These are phyloP conservation scores for Phlebopus sp. DNA, from an alignment of 1,284 basidiomycete species.

Conservation along the genomic window DNA sequence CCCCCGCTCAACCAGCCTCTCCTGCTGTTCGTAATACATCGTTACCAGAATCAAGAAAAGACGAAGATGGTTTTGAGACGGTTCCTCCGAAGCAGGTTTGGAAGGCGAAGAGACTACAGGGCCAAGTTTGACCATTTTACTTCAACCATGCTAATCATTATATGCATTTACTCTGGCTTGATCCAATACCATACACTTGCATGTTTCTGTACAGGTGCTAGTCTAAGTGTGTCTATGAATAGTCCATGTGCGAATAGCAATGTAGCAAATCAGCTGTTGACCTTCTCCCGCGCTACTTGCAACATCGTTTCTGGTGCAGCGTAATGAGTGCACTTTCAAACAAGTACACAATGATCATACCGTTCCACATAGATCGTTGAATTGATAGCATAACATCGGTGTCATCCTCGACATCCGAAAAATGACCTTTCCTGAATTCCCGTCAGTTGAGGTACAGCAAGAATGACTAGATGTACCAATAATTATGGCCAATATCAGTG, in stretches of 20 bases:
- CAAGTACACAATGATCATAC: slow-evolving; percentile 35
- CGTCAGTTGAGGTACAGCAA: slow-evolving; percentile 4
- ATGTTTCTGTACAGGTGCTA: slow-evolving; percentile 12
- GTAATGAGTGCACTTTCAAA: neutral
- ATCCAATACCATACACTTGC: slow-evolving; percentile 13
- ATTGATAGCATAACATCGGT: slow-evolving; percentile 56
- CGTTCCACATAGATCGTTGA: slow-evolving; percentile 68
- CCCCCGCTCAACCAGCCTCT: slow-evolving; percentile 36
- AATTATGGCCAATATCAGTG: slow-evolving; percentile 47
- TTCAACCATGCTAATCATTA: neutral
- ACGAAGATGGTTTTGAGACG: slow-evolving; percentile 72
- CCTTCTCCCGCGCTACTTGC: slow-evolving; percentile 17
- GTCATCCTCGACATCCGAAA: slow-evolving; percentile 50
- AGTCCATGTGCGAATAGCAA: slow-evolving; percentile 10
- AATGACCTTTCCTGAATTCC: slow-evolving; percentile 42
- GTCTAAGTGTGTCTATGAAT: slow-evolving; percentile 10
- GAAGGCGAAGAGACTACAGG: slow-evolving; percentile 35
- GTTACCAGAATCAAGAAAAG: slow-evolving; percentile 40
- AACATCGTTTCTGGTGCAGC: slow-evolving; percentile 20
- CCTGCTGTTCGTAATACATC: slow-evolving; percentile 34
- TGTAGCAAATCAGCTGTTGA: slow-evolving; percentile 1
- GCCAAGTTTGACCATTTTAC: slow-evolving; percentile 6
- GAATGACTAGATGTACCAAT: slow-evolving; percentile 38
- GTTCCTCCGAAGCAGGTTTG: slow-evolving; percentile 48
- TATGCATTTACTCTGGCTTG: slow-evolving; percentile 7